Conservation (phyloP, 1,284 basidiomycete species). For the Taiwanofungus camphoratus region DNA sequence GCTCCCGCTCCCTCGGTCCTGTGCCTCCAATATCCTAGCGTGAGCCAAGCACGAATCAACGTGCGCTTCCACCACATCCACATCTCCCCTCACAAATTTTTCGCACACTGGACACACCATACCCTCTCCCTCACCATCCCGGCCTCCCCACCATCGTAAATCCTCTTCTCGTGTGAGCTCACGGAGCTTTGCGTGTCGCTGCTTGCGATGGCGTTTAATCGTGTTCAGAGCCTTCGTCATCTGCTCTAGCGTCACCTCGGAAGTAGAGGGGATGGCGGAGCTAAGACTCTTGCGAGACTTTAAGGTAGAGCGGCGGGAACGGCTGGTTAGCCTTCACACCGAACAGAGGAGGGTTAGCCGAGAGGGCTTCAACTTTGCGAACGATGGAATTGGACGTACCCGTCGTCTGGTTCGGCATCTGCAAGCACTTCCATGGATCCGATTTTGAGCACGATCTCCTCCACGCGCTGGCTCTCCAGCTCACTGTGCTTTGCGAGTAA, state of each 20-base stretch:
- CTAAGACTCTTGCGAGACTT: constrained; percentile 55
- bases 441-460: constrained; percentile 56
- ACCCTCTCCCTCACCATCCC: constrained; percentile 30
- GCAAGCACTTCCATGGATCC: constrained; percentile 44
- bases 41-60: constrained; percentile 69
- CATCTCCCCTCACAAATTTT: constrained; percentile 50
- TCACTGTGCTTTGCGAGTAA: constrained; percentile 56
- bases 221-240: constrained; percentile 48
- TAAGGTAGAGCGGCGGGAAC: constrained; percentile 52
- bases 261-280: constrained; percentile 25
- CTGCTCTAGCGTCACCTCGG: constrained; percentile 33
- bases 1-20: constrained; percentile 33
- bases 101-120: constrained; percentile 65
- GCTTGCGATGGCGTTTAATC: constrained; percentile 60
- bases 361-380: constrained; percentile 2
- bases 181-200: constrained; percentile 54
- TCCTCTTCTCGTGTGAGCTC: constrained; percentile 59
- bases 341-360: too few species aligned
- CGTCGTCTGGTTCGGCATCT: constrained; percentile 39
- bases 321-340: constrained; percentile 18
- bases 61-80: constrained; percentile 69
- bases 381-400: constrained; percentile 33
- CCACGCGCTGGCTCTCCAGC: constrained; percentile 60
- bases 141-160: constrained; percentile 18
- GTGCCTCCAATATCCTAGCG: constrained; percentile 35